These are phyloP conservation scores for Didymella sp. DNA, from an alignment of 2,329 filamentous ascomycete species.

Conservation along the genomic window DNA sequence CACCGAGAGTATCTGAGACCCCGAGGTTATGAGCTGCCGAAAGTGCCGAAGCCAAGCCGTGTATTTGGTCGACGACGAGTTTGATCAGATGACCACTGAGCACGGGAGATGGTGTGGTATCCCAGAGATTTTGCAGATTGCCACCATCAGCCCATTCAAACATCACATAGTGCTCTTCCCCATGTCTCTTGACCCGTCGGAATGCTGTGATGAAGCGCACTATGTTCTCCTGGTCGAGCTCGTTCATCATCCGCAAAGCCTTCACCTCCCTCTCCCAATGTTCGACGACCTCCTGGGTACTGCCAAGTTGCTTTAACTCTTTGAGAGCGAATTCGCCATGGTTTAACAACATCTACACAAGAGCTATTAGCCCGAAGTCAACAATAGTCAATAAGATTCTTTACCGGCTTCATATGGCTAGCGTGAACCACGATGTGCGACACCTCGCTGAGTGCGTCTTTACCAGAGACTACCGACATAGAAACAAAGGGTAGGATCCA, in stretches of 20 bases:
- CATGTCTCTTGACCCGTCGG: neutral
- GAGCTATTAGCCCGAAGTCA: no score
- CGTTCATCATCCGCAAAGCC: neutral
- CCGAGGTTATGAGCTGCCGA: neutral
- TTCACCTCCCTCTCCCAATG: neutral
- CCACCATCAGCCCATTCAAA: slow-evolving; percentile 1
- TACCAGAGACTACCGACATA: no score
- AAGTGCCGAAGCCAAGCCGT: neutral
- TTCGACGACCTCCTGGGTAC: neutral
- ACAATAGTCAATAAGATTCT: no score
- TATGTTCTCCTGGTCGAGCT: neutral
- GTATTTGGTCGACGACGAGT: neutral
- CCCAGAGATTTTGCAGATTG: neutral
- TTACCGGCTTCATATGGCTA: no score
- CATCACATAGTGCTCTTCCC: neutral
- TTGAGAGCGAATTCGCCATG: neutral
- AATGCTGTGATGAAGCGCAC: neutral
- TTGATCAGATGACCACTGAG: neutral
- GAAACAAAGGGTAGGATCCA: no score
- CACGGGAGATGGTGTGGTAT: neutral
- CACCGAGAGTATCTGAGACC: neutral
- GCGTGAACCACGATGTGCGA: no score
- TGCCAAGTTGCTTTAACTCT: neutral
- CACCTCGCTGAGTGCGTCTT: no score
- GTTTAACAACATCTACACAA: no score